Conservation (phyloP, 352 stramenopile genomes). For the Phytopythium aichiense region DNA sequence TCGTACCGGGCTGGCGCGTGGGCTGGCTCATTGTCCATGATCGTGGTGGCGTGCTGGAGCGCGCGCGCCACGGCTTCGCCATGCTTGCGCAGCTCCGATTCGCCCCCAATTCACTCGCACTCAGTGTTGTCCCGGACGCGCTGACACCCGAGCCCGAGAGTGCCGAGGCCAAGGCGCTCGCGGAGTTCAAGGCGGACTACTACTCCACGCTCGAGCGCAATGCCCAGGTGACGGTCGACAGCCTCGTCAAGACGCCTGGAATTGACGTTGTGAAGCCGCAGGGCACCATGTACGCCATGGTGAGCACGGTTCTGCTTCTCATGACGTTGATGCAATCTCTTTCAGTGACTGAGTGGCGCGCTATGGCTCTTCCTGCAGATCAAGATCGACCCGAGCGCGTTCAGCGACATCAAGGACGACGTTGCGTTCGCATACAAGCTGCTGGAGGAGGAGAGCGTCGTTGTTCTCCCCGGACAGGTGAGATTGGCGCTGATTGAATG, state of each 20-base stretch:
- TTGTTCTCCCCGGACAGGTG: constrained; percentile 91
- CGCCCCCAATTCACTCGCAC: constrained; percentile 84
- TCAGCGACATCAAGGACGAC: constrained; percentile 89
- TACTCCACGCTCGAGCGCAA: constrained; percentile 83
- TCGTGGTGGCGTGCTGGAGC: constrained; percentile 60
- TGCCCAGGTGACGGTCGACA: constrained; percentile 71
- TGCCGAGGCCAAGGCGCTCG: constrained; percentile 53
- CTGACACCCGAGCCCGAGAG: constrained; percentile 63
- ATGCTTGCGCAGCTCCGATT: constrained; percentile 91
- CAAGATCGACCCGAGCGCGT: constrained; percentile 61
- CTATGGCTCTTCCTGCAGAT: constrained; percentile 49
- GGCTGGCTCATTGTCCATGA: constrained; percentile 96
- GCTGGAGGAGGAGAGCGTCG: constrained; percentile 94
- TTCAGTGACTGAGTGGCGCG: not conserved
- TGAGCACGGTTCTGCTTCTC: constrained; percentile 12
- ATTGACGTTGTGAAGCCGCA: constrained; percentile 87
- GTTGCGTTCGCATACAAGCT: constrained; percentile 92
- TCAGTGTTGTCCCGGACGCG: constrained; percentile 81
- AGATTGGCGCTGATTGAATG: constrained; percentile 87
- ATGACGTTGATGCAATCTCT: not conserved
- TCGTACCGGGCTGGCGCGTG: constrained; percentile 94
- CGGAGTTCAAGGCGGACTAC: constrained; percentile 81
- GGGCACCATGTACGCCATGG: constrained; percentile 96
- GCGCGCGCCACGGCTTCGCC: constrained; percentile 87
- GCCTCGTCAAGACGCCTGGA: constrained; percentile 75